Evolutionary conservation across 2,329 filamentous ascomycete species (phyloP), one percentile per base, ranked within the genome.

Genomic region (Scedosporium apiospermum): DNA sequence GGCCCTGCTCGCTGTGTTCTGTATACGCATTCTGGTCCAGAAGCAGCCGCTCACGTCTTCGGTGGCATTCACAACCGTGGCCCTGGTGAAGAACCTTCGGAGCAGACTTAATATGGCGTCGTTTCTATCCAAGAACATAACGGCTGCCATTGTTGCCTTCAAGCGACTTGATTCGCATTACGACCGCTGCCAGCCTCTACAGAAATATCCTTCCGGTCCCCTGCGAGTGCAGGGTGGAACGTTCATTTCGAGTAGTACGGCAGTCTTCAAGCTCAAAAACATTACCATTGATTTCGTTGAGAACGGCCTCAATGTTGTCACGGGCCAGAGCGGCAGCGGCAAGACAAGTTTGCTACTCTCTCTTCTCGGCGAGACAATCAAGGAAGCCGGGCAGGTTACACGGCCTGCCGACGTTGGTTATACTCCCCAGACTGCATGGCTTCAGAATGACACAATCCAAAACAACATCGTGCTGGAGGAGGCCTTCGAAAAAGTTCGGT

Each of bases 1-100:
- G 6, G 74, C 81, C 16, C 71, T 85, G 30, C 70, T 85, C 14
- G 71, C 80, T 60, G 85, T 84, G 72, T 85, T 85, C 67, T 76
- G 75, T 14, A 69, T 82, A 9, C 78, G 84, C 62, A 78, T 82
- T 1, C 73, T 77, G 1, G 74, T 82, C 12, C 75, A 77, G 27
- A 73, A 78, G 61, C 72, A 77, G 63, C 76, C 76, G 3, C 73
- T 86, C 14, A 79, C 80, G 7, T 82, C 83, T 12, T 80, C 82
- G n/a, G 75, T 81, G 46, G 83, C 82, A 9, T 86, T 85, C 66
- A 85, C 83, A 2, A 79, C 82, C 1, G 76, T 84, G 7, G 78
- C 76, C 6, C 74, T 86, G 6, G 77, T 84, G 66, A 78, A 79
- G 66, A 82, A 77, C 2, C 74, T 86, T 62, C 78, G 82, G 18